These are phyloP conservation scores for Ustilago esculenta DNA, from an alignment of 1,284 basidiomycete species.

Conservation along the genomic window DNA sequence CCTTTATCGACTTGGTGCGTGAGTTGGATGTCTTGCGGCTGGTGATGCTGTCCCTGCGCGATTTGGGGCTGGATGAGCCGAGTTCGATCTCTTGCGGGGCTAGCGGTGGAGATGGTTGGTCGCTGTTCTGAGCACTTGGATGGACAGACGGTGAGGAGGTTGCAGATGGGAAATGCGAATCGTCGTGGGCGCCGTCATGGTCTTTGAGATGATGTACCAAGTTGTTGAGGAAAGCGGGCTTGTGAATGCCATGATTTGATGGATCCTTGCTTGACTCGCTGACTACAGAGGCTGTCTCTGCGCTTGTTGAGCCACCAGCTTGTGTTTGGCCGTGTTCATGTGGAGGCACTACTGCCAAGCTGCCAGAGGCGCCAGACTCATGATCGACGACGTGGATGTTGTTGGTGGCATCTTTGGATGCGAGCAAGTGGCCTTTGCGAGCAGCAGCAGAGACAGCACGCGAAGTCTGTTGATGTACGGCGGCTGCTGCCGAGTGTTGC, in stretches of 20 bases:
- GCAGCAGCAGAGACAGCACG: conserved; percentile 10
- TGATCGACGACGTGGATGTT: conserved; percentile 32
- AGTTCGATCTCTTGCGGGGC: conserved; percentile 8
- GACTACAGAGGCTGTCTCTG: conserved; percentile 24
- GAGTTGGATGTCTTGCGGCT: conserved; percentile 33
- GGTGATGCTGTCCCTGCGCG: conserved; percentile 34
- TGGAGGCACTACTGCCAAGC: conserved; percentile 9
- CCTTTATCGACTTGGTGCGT: conserved; percentile 29
- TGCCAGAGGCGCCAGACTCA: conserved; percentile 14
- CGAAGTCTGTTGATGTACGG: conserved; percentile 28
- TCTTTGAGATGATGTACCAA: conserved; percentile 20
- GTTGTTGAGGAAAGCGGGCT: conserved; percentile 16
- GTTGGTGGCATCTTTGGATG: conserved; percentile 17
- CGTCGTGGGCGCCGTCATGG: conserved; percentile 5
- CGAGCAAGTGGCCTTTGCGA: conserved; percentile 8
- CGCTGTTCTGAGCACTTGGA: neutral
- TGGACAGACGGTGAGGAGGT: neutral
- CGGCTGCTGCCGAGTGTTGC: conserved; percentile 40
- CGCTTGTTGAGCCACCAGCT: conserved; percentile 2
- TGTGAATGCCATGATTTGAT: conserved; percentile 8
- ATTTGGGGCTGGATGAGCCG: conserved; percentile 8
- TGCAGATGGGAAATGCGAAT: neutral
- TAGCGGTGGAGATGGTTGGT: neutral
- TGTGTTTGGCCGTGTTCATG: conserved; percentile 11
- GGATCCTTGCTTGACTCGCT: conserved; percentile 15